Evolutionary conservation across 2,329 filamentous ascomycete genomes (phyloP).

Genomic region (Colletotrichum sp.): DNA sequence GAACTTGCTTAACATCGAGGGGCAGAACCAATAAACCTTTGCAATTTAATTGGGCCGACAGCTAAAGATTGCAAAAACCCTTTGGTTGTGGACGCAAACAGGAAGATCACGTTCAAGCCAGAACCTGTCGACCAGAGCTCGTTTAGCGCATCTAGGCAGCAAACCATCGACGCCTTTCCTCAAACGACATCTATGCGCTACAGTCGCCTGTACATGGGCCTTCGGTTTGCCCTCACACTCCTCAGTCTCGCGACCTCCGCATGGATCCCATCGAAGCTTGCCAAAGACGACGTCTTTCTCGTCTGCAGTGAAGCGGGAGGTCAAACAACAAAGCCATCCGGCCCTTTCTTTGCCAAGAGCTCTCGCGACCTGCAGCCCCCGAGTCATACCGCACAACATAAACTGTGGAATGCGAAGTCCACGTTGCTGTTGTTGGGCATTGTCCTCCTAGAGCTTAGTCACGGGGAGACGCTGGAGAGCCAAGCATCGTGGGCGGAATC

Average conservation of each 20-base stretch:
- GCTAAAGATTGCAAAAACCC: neutral
- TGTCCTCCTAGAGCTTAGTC: too few species aligned
- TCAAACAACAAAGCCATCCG: neutral
- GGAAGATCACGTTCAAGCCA: neutral
- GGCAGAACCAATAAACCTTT: neutral
- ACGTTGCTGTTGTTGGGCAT: too few species aligned
- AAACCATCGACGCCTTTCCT: neutral
- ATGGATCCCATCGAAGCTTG: neutral
- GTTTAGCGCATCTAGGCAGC: neutral
- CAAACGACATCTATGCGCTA: neutral
- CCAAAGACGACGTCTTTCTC: neutral
- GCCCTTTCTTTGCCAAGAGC: neutral
- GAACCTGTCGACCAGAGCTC: neutral
- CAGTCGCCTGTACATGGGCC: neutral
- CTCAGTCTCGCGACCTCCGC: neutral
- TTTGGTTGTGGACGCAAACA: neutral
- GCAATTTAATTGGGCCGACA: neutral
- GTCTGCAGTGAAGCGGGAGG: neutral
- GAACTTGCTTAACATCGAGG: neutral
- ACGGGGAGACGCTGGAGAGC: too few species aligned
- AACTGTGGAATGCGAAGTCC: too few species aligned
- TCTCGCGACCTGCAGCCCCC: neutral
- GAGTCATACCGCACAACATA: neutral
- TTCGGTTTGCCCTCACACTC: neutral
- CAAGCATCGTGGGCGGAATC: too few species aligned